Percentiles rank a stretch among this genome's conserved stretches.
These are phyloP conservation scores for Clonostachys rhizophaga DNA, from an alignment of 2,329 filamentous ascomycete species.

Conservation along the genomic window DNA sequence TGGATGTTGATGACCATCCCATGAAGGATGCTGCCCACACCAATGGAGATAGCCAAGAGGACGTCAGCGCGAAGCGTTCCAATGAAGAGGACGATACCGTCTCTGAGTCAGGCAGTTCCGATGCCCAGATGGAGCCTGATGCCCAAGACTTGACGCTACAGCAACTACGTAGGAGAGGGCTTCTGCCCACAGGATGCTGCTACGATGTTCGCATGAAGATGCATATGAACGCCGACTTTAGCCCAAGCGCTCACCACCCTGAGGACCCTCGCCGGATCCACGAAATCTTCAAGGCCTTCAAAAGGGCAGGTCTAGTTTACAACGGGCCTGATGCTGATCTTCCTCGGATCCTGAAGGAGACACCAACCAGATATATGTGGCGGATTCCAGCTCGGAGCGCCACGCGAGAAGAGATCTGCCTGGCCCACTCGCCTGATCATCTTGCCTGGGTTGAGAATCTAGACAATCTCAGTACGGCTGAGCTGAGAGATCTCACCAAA, in stretches of 20 bases:
- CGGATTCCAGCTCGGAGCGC: slow-evolving; percentile 77
- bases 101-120: slow-evolving; percentile 24
- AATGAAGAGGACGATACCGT: slow-evolving; percentile 10
- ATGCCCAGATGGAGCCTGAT: slow-evolving; percentile 25
- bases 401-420: slow-evolving; percentile 71
- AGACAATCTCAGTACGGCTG: slow-evolving; percentile 47
- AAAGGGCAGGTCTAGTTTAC: slow-evolving; percentile 73
- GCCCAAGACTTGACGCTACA: slow-evolving; percentile 28
- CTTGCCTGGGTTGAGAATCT: slow-evolving; percentile 69
- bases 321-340: slow-evolving; percentile 52
- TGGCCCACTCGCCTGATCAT: slow-evolving; percentile 74
- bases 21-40: slow-evolving; percentile 30
- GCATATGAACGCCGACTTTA: slow-evolving; percentile 80
- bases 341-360: slow-evolving; percentile 41
- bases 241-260: slow-evolving; percentile 75
- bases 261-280: slow-evolving; percentile 92
- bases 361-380: slow-evolving; percentile 61
- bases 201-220: slow-evolving; percentile 97
- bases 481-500: slow-evolving; percentile 64
- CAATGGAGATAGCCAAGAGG: slow-evolving; percentile 7
- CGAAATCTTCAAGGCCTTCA: slow-evolving; percentile 87
- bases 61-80: slow-evolving; percentile 20
- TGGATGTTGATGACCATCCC: slow-evolving; percentile 37
- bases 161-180: slow-evolving; percentile 34
- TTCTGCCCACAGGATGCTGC: slow-evolving; percentile 70